Base-by-base conservation (phyloP, 2,329 filamentous ascomycete species). In the Hymenoscyphus occultus region DNA sequence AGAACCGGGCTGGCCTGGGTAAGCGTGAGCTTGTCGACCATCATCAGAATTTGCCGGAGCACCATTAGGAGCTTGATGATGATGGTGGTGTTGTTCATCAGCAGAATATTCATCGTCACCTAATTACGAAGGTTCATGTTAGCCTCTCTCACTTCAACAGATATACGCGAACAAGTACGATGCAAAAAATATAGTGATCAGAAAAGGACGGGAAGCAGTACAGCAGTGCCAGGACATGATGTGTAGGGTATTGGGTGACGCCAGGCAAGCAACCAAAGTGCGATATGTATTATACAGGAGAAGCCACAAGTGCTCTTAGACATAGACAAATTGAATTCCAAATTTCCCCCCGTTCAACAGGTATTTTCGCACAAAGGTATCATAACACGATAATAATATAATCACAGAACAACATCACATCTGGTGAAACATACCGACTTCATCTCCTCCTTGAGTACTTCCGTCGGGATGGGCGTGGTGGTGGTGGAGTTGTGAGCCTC, bases 371-470 rank as follows among this genome's bases (percentile, higher is more conserved):
- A 68, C 67, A 67, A 72, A 70, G 72, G 72, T 73, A 74, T 73
- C 71, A 73, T 74, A 74, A 71, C 71, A 75, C 67, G 71, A 69
- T 71, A 72, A 68, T 71, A 72, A 71, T 72, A 73, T 71, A 69
- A 72, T 92, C 87, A 70, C 66, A 64, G 63, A 66, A 68, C 58
- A 58, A 62, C 66, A 74, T 75, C 72, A 95, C 89, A 95, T 92
- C 84, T 93, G 91, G 85, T 77, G 74, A 76, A 93, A 97, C 93
- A 96, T 97, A 96, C 93, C 93, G 88, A 93, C 93, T 86, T 95
- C 84, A 78, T 88, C 92, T 80, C 86, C 87, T 78, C 86, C 84
- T 76, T 86, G 85, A 73, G 83, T 83, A 76, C 81, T 83, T 76
- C 86, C 89, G 76, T 91, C 89, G 65, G 84, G 83, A 74, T 90